Evolutionary conservation across 441 rosid species (phyloP), one percentile per base, ranked within the genome.

Genomic region (Pelargonium citronellum): DNA sequence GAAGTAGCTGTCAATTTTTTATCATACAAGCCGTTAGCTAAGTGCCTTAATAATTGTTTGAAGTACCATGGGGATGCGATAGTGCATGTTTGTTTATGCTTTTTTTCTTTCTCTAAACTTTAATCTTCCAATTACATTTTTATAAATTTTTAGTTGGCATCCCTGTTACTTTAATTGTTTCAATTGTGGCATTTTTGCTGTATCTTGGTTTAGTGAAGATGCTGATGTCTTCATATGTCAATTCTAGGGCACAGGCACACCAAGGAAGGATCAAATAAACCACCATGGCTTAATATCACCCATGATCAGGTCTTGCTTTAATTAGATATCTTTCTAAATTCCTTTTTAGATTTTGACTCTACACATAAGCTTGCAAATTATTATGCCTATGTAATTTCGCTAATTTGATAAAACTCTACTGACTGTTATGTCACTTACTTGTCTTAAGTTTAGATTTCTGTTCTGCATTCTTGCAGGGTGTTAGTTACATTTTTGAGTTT

Each of bases 231-330:
- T 53, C 61, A 12, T 7, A 53, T 58, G 47, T 74, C 39, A 64
- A 67, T 17, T 57, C 37, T 78, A 93, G 98, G 86, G 77, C 88
- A 88, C 70, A 93, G 78, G 74, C 77, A 84, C 75, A 91, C 95
- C 0, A 91, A 88, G 77, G 89, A 88, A 81, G 95, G 84, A 75
- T 87, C 97, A 55, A 83, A 84, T 30, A 86, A 88, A 83, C 91
- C 92, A 57, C 89, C 97, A n/a, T 83, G 87, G 97, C 91, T 91
- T 76, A 91, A 89, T 83, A 86, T 93, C 55, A 83, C 89, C 30
- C 83, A 82, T 64, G 79, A 71, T 75, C 92, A 87, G 94, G 97
- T 44, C 46, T 44, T 44, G 53, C 24, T 88, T 73, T 30, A 20
- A 5, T 13, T 68, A 27, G 2, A 66, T 7, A 46, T 74, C 75